Percentiles rank a stretch among this genome's conserved stretches.
phyloP scores from a whole-genome alignment of 768 basidiomycete genomes.

The Pleurotus pulmonarius region DNA sequence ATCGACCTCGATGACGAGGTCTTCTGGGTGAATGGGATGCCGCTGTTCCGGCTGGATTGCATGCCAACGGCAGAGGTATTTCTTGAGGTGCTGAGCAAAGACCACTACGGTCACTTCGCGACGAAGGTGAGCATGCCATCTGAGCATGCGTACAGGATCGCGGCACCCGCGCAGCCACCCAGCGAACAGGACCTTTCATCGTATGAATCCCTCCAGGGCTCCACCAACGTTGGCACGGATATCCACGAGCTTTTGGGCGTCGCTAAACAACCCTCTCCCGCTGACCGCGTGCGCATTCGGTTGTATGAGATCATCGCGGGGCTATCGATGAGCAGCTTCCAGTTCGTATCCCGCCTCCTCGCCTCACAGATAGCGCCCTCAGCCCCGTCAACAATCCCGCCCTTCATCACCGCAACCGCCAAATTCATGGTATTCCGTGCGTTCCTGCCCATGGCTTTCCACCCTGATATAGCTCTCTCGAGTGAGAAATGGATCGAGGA shows the following conservation, averaged over 20 bases:
- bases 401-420: neutral
- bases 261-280: neutral
- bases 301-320: too few relatives aligned
- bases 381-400: neutral
- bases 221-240: too few relatives aligned
- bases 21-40: slow-evolving; percentile 1
- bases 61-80: neutral
- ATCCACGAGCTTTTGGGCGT: neutral
- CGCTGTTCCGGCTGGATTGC: slow-evolving; percentile 5
- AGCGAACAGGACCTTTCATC: neutral
- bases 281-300: too few relatives aligned
- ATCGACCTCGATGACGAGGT: slow-evolving; percentile 5
- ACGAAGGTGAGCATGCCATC: neutral
- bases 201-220: too few relatives aligned
- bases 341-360: neutral
- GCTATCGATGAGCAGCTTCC: too few relatives aligned
- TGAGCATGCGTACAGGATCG: too few relatives aligned
- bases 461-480: neutral
- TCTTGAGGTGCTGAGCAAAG: neutral
- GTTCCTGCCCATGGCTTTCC: neutral
- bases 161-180: neutral
- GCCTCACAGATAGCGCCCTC: neutral
- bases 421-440: neutral
- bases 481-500: neutral
- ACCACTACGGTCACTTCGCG: neutral